Base-by-base conservation (phyloP, 345 rosid genomes). In the Citrus trifoliata region DNA sequence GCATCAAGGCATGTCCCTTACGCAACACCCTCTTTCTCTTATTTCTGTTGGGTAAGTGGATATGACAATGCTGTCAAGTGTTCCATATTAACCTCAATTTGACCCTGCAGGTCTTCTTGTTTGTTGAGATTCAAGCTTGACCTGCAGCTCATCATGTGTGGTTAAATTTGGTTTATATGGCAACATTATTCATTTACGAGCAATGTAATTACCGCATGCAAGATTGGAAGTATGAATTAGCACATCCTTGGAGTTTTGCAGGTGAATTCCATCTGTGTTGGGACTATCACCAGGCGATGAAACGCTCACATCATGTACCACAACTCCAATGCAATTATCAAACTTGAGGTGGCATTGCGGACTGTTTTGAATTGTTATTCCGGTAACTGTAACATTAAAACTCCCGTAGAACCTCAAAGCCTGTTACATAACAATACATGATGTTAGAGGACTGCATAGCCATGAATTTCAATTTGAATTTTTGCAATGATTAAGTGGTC, bases 281-380 rank as follows among this genome's bases (percentile, higher is more conserved):
- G 98, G 99, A 89, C 98, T 96, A 80, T 94, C 89, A 24, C 97
- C 92, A 0, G 98, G 98, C 33, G 99, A 96, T 46, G 92, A 85
- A 51, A 90, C 35, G 67, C 37, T 86, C 37, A 93, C 77, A 62
- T 90, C 92, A 81, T 96, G 98, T 40, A 96, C 98, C 78, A 87
- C 81, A 0, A 96, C 98, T 53, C 95, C 93, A 10, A 87, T 79
- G 86, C 98, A 93, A 81, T 93, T 89, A 85, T 96, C 98, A 62
- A 96, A 96, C 87, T 96, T 94, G 86, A 96, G 97, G 81, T 96
- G 99, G 87, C 95, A 94, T 76, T 90, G 99, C 2, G 97, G 99
- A 82, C 99, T 96, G 90, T 93, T 94, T 81, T 87, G 95, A 80
- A 96, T 93, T 62, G 86, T 94, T 78, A 96, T 92, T 33, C 99